Evolutionary conservation across 2,329 filamentous ascomycete genomes (phyloP), one percentile per base, ranked within the genome.

Genomic region (Iodosphaeria phyllophila): DNA sequence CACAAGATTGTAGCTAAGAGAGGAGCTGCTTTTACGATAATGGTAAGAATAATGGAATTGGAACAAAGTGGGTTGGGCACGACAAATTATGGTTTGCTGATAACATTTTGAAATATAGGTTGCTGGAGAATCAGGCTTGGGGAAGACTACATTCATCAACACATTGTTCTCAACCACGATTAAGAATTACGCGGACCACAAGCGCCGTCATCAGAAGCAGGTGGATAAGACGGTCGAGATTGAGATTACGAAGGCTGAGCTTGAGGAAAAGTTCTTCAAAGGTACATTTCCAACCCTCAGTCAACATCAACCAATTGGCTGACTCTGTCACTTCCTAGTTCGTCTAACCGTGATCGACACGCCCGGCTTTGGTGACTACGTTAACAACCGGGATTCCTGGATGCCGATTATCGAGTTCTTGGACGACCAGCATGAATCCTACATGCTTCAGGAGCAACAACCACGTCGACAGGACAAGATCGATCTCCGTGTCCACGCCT

Each of bases 211-310:
- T 58, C 80, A 89, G 60, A 98, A 98, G 73, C 89, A 98, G 64
- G 72, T 95, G 41, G 89, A 98, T 64, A 95, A 95, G 71, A 98
- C 89, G 8, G 89, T 98, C 37, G 91, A 98, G 64, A 98, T 98
- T 42, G 89, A 98, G 58, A 98, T 98, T 51, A 98, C 89, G 54
- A 98, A 98, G 70, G 89, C 89, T 31, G 89, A 98, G 64, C 64
- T 98, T 35, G 89, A 98, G 61, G 89, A 98, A 75, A 98, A 98
- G 65, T 98, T 98, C 68, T 98, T 98, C 76, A 98, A 98, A 70
- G 86, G 86, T 93, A 62, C 29, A 47, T 30, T 19, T 13, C 19
- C 7, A 20, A 20, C 19, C n/a, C 40, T 31, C 33, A 19, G 32
- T 31, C 27, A 32, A 13, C 15, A 16, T 13, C 5, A 13, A n/a